Evolutionary conservation across 257 asterid genomes (phyloP), one percentile per base, ranked within the genome.

Genomic region (Cynanchum wilfordii): DNA sequence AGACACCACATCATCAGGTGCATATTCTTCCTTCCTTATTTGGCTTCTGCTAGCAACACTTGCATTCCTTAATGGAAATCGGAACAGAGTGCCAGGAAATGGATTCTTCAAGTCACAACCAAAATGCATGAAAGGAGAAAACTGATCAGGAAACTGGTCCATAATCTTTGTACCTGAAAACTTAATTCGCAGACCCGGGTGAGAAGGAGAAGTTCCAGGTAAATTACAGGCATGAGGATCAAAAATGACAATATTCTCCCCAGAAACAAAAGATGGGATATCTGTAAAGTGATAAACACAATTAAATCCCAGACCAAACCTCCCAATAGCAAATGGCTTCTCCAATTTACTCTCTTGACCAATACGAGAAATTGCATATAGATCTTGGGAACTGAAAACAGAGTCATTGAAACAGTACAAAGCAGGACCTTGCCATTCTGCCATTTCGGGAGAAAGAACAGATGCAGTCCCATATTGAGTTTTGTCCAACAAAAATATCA

Each of bases 391-490:
- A 81, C 89, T 93, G 78, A 93, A 93, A 81, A 93, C 88, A 76
- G 98, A 93, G 81, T 93, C 96, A 55, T 93, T 93, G 80, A 89
- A 91, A 85, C 98, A 93, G 83, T 93, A 93, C 83, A 93, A 82
- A 78, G 97, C 97, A 66, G 98, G 98, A 60, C 98, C 98, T 80
- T 93, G 98, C 98, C 98, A 93, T 76, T 93, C 96, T 64, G 96
- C 96, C 98, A 93, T 93, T 83, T 93, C 98, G 73, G 96, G 98
- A 69, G 98, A 91, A 71, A 93, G 97, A 80, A 93, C 87, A 73
- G 98, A 93, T 67, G 97, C 86, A 50, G 88, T 88, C 76, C 97
- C 97, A 84, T 93, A 89, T 50, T 89, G 90, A 79, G 96, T 91
- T 84, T 91, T 93, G 83, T 93, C 98, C 86, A 93, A 85, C 81